Conservation (phyloP, 2,329 filamentous ascomycete genomes). For the Trichoderma semiorbis region DNA sequence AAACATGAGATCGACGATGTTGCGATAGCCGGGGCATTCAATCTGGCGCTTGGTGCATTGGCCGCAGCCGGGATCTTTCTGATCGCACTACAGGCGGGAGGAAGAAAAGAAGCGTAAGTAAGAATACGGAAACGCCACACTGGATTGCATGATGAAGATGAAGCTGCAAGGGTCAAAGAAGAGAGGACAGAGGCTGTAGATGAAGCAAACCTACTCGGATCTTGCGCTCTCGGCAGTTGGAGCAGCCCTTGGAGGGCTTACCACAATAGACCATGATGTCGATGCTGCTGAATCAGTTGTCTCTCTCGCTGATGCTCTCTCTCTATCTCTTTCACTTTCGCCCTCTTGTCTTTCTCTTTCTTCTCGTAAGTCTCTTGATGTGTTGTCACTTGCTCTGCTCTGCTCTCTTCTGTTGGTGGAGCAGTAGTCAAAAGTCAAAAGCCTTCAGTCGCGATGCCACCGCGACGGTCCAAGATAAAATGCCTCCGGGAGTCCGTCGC, state of each 20-base stretch:
- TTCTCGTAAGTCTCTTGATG: background rate
- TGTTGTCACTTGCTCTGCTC: background rate
- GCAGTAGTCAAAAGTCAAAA: background rate
- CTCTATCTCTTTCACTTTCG: background rate
- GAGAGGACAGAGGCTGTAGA: background rate
- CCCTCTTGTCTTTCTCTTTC: background rate
- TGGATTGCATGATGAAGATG: background rate
- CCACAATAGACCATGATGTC: constrained; percentile 55
- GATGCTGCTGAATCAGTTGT: background rate
- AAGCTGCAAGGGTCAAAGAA: background rate
- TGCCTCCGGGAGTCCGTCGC: background rate
- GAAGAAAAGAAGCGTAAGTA: constrained; percentile 1
- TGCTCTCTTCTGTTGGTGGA: background rate
- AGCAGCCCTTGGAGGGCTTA: constrained; percentile 55
- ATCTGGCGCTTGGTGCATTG: constrained; percentile 53
- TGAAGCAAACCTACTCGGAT: constrained; percentile 45
- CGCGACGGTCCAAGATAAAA: background rate
- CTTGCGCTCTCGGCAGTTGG: constrained; percentile 53
- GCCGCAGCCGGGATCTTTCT: constrained; percentile 48
- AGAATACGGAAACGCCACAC: background rate
- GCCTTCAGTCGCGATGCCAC: background rate
- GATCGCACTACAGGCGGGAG: constrained; percentile 45
- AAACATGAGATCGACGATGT: constrained; percentile 55
- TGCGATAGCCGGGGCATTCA: constrained; percentile 53
- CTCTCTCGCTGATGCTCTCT: background rate